Base-by-base conservation (phyloP, 2,329 filamentous ascomycete species). In the Plenodomus tracheiphilus region DNA sequence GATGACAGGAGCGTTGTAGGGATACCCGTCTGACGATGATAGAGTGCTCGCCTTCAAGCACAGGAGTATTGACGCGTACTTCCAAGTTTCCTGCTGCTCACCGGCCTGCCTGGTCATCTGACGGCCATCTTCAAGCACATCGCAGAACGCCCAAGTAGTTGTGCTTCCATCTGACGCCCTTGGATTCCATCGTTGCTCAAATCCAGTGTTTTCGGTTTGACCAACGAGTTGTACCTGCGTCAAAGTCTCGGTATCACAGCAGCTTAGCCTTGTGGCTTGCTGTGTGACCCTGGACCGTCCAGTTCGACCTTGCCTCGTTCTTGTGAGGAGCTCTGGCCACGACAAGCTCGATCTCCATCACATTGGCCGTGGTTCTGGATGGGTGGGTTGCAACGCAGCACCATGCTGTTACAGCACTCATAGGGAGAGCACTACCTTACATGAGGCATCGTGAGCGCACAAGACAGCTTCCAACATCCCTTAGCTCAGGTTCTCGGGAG, bases 1-100 rank as follows among this genome's bases (percentile, higher is more conserved):
- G 39, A 56, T 60, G 54, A 61, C 56, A 61, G 56, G 54, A 46
- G 15, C 39, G 46, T 58, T 17, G 39, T 45, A 54, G 47, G 21
- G 41, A 47, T 41, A 54, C 40, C 39, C 38, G 49, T 45, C 40
- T 50, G 38, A 39, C 40, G 17, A 8, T 16, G 48, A 44, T 45
- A 45, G 46, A 22, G 34, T 13, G 28, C 11, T 11, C 7, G 28
- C 9, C 22, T 19, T 49, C 47, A 20, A 42, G 39, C 50, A 58
- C 50, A 38, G 38, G 43, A 53, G 34, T 50, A 54, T 49, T 49
- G 42, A 43, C 32, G 19, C 39, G 21, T 36, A 37, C 36, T 35
- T 1, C 11, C n/a, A 17, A 4, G 28, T 25, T 2, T 46, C 25
- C 16, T n/a, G n/a, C n/a, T n/a, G n/a, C n/a, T n/a, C n/a, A n/a